These are phyloP conservation scores for Dioscorea alata DNA, from an alignment of 106 monocot genomes.

Conservation along the genomic window DNA sequence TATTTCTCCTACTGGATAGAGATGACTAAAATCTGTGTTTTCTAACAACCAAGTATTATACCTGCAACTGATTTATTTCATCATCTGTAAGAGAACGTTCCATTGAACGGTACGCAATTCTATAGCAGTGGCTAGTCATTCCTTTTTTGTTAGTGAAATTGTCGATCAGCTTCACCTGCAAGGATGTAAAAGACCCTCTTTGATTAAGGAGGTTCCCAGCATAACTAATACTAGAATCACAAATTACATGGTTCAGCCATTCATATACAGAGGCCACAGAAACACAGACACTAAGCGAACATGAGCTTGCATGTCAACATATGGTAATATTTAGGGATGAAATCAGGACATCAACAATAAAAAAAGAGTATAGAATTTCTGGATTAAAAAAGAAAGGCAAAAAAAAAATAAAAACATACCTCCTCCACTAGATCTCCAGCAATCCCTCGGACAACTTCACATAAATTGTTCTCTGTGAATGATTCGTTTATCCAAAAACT, in stretches of 20 bases:
- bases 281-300: too few species aligned
- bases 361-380: too few species aligned
- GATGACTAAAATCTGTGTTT: neutral
- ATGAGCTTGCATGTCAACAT: too few species aligned
- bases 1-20: neutral
- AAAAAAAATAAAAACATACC: constrained; percentile 27
- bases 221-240: too few species aligned
- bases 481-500: constrained; percentile 97
- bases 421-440: constrained; percentile 97
- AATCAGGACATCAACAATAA: too few species aligned
- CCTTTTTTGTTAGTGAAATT: constrained; percentile 93
- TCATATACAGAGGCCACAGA: too few species aligned
- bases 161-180: constrained; percentile 79
- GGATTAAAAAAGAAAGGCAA: too few species aligned
- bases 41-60: neutral
- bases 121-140: constrained; percentile 91
- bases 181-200: neutral
- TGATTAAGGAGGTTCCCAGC: too few species aligned
- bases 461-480: constrained; percentile 95
- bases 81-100: constrained; percentile 95
- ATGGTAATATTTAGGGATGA: too few species aligned
- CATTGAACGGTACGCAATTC: constrained; percentile 87
- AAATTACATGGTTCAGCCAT: too few species aligned
- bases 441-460: constrained; percentile 97
- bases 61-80: constrained; percentile 92